phyloP scores from a whole-genome alignment of 768 basidiomycete species.

The Tylopilus sp. region DNA sequence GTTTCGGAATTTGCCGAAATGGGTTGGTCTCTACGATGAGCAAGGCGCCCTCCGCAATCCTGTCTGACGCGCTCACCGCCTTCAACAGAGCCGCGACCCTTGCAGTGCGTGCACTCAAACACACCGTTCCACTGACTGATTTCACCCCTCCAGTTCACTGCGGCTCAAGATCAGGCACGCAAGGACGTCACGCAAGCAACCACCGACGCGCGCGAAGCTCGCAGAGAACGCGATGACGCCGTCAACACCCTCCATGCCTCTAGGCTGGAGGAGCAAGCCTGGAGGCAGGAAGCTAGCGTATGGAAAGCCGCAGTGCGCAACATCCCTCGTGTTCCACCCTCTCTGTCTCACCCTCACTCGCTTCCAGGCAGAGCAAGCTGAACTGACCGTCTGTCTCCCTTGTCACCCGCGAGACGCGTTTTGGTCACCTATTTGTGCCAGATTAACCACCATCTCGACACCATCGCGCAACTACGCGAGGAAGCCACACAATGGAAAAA shows the following conservation, averaged over 20 bases:
- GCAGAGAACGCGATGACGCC: slow-evolving; percentile 48
- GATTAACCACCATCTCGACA: slow-evolving; percentile 59
- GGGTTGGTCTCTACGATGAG: slow-evolving; percentile 24
- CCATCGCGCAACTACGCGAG: slow-evolving; percentile 57
- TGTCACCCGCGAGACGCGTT: background rate
- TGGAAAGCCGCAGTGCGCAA: slow-evolving; percentile 49
- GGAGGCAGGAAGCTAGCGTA: slow-evolving; percentile 41
- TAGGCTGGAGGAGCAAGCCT: slow-evolving; percentile 45
- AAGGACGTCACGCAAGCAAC: slow-evolving; percentile 48
- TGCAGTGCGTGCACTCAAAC: slow-evolving; percentile 33
- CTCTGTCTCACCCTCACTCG: slow-evolving; percentile 1
- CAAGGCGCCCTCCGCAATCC: slow-evolving; percentile 34
- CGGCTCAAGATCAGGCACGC: slow-evolving; percentile 54
- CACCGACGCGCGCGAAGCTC: slow-evolving; percentile 45
- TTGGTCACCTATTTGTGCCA: slow-evolving; percentile 21
- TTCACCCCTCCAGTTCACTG: slow-evolving; percentile 41
- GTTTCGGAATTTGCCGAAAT: slow-evolving; percentile 24
- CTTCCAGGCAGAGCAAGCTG: slow-evolving; percentile 51
- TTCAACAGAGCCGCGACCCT: slow-evolving; percentile 39
- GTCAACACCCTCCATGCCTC: slow-evolving; percentile 43
- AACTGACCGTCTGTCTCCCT: slow-evolving; percentile 45
- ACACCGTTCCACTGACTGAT: background rate
- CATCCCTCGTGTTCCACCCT: slow-evolving; percentile 4
- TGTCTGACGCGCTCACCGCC: slow-evolving; percentile 41
- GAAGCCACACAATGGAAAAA: slow-evolving; percentile 73